phyloP scores from a whole-genome alignment of 257 asterid genomes.

The Leptodermis oblonga region DNA sequence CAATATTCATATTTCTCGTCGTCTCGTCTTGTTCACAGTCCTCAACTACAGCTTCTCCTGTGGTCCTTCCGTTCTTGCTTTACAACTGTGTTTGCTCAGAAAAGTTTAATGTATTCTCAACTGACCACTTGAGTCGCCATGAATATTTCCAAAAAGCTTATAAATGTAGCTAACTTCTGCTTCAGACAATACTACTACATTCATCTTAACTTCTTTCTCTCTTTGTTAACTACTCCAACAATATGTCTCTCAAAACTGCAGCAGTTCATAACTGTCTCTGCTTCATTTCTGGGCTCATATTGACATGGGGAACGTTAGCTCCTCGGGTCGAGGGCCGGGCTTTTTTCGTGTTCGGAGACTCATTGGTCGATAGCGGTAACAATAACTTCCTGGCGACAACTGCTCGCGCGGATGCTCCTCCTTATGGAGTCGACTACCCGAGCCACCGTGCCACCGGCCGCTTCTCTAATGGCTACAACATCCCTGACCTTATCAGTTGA shows the following conservation, averaged over 20 bases:
- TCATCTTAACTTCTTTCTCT: not conserved
- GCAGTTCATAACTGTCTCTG: not conserved
- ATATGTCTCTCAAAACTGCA: constrained; percentile 14
- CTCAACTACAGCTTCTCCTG: no score
- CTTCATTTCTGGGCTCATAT: constrained; percentile 17
- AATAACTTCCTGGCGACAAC: constrained; percentile 37
- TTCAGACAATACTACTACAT: not conserved
- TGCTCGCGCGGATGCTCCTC: constrained; percentile 47
- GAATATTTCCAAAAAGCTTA: not conserved
- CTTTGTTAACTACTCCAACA: not conserved
- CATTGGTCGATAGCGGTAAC: constrained; percentile 45
- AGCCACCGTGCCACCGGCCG: constrained; percentile 38
- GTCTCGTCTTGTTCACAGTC: no score
- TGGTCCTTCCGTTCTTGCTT: constrained; percentile 11
- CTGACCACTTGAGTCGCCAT: not conserved
- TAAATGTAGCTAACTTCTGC: not conserved
- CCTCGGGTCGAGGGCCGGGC: constrained; percentile 27
- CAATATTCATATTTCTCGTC: no score
- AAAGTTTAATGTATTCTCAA: constrained; percentile 15
- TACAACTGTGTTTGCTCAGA: constrained; percentile 23
- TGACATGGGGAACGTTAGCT: constrained; percentile 7
- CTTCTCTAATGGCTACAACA: constrained; percentile 49
- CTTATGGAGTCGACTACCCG: constrained; percentile 42
- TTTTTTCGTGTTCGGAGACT: constrained; percentile 45
- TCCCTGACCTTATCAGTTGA: constrained; percentile 44